phyloP scores from a whole-genome alignment of 441 rosid species.

The Syzygium syzygioides region DNA sequence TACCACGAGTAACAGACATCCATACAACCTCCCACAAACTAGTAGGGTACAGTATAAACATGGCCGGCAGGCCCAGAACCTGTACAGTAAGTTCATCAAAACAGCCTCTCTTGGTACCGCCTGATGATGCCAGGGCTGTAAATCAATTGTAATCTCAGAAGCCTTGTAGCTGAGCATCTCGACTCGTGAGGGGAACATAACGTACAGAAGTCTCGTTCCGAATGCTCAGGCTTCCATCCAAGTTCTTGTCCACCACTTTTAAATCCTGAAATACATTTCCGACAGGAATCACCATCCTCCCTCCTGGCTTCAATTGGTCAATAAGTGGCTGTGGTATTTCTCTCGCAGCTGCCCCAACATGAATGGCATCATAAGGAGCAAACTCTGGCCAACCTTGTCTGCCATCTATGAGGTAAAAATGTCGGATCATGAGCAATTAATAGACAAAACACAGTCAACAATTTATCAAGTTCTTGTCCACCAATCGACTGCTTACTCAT shows the following conservation, averaged over 20 bases:
- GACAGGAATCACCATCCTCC: constrained; percentile 90
- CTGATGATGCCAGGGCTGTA: neutral
- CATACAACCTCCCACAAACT: neutral
- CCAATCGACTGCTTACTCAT: neutral
- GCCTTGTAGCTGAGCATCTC: constrained; percentile 66
- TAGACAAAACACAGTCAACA: neutral
- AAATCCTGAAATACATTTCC: constrained; percentile 74
- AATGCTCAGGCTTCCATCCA: constrained; percentile 59
- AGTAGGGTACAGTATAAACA: neutral
- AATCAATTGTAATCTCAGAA: constrained; percentile 4
- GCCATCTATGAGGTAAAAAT: constrained; percentile 47
- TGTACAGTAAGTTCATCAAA: neutral
- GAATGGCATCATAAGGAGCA: constrained; percentile 89
- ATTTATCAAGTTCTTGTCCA: neutral
- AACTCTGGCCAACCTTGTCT: constrained; percentile 83
- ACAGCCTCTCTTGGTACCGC: neutral
- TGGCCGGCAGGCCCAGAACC: neutral
- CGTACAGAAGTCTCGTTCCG: constrained; percentile 70
- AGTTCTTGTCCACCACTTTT: constrained; percentile 65
- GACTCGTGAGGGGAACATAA: constrained; percentile 86
- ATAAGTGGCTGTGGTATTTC: constrained; percentile 75
- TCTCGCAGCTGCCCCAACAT: constrained; percentile 92
- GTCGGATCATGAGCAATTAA: neutral
- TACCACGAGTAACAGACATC: neutral
- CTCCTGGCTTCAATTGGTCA: constrained; percentile 88